Base-by-base conservation (phyloP, 202 grass and related monocot species). In the Zoysia matrella region DNA sequence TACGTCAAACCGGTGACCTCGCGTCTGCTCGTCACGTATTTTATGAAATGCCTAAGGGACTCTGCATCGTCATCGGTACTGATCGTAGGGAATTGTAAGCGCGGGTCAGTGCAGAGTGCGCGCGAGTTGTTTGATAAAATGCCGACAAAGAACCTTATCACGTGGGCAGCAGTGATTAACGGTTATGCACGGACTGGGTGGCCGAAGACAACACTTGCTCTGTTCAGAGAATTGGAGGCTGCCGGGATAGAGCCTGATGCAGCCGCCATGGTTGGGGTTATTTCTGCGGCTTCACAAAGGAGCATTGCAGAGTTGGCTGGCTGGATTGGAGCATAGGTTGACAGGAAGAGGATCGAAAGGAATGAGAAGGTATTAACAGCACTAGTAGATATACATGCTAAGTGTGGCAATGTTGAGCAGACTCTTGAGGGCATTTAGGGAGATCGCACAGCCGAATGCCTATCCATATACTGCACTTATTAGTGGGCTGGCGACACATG, bases 401-500 rank as follows among this genome's bases (percentile, higher is more conserved):
- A 92, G 72, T 92, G 92, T 1, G 89, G 89, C 8, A 94, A 94
- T 70, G 85, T 94, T 4, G 85, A 90, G 40, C 56, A 90, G 78
- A 87, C 89, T 68, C 79, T 90, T 22, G 50, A 58, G 48, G 66
- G 78, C 49, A 48, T 94, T 94, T 50, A 82, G 88, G 46, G 85
- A 92, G 82, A 92, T 94, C 45, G 18, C 79, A 80, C 83, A 73
- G 16, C 92, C 87, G 0, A 87, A 92, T 81, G 89, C 87, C 11
- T 92, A 92, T 80, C 83, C 87, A 7, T 94, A 94, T 67, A 92
- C 89, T 64, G 89, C 89, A 71, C 80, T 94, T 55, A 92, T 92
- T 60, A 92, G 86, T 48, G 92, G 92, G 50, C 85, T 94, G 56
- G 92, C 89, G 3, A 78, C 92, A 52, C 92, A 92, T 90, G 92